Conservation (phyloP, 2,329 filamentous ascomycete species). For the Ampelomyces quisqualis region DNA sequence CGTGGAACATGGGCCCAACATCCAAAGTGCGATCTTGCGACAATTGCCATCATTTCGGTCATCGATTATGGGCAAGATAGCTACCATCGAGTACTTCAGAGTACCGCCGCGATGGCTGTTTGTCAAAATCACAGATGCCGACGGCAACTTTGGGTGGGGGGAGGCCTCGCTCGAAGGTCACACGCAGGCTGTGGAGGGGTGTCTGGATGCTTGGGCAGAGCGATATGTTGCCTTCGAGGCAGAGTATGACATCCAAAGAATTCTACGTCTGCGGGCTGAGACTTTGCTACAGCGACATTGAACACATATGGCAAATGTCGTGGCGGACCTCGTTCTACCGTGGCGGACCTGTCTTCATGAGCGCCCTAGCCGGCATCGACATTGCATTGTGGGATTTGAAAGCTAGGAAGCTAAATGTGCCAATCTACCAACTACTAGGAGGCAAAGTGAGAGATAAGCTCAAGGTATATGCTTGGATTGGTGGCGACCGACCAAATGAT, state of each 20-base stretch:
- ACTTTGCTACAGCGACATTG: conserved; percentile 62
- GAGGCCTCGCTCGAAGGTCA: conserved; percentile 75
- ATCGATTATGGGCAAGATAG: conserved; percentile 62
- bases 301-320: conserved; percentile 75
- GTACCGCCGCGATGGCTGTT: conserved; percentile 76
- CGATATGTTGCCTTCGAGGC: conserved; percentile 68
- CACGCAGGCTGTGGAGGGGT: conserved; percentile 71
- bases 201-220: conserved; percentile 65
- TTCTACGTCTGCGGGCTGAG: not conserved
- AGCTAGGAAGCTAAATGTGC: conserved; percentile 63
- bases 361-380: conserved; percentile 72
- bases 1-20: not conserved
- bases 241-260: conserved; percentile 57
- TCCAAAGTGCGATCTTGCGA: not conserved
- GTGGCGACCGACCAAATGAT: conserved; percentile 69
- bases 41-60: not conserved
- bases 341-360: conserved; percentile 79
- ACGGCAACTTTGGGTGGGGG: conserved; percentile 68
- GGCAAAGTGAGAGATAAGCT: conserved; percentile 71
- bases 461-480: conserved; percentile 77
- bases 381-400: conserved; percentile 81
- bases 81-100: conserved; percentile 70
- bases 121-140: conserved; percentile 71
- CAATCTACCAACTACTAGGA: conserved; percentile 71
- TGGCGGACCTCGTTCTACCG: conserved; percentile 73